Base-by-base conservation (phyloP, 768 basidiomycete genomes). In the Sutorius australiensis region DNA sequence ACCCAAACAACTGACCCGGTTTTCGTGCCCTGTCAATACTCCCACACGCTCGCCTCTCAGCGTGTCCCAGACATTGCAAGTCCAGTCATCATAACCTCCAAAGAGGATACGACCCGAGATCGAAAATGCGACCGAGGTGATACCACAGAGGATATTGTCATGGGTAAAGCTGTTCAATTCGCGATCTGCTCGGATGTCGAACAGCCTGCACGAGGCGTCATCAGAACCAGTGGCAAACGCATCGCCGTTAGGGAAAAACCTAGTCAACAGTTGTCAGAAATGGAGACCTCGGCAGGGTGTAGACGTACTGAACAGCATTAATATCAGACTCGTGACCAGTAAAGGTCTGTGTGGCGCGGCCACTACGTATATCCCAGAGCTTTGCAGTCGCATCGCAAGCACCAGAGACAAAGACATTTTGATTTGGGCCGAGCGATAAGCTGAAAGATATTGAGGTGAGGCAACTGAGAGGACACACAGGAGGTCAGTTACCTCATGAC, bases 51-150 rank as follows among this genome's bases (percentile, higher is more conserved):
- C 95, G 50, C 97, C 97, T 73, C 95, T 97, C 65, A 99, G 79
- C 28, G 95, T 98, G 69, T 99, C 95, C 95, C 95, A 99, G 47
- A 98, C 95, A 68, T 99, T 99, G 78, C 93, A 95, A 61, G 97
- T 98, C 91, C 97, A 98, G 68, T 99, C 95, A 72, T 99, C 95
- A 69, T 99, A 99, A 38, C 95, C 95, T 59, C 97, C 95, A 61
- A 99, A 99, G 36, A 99, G 79, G 62, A 99, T 92, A 54, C 95
- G 89, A 34, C 95, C 95, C 27, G 95, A 98, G 61, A 92, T 91
- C 5, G 95, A 98, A 78, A 99, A 99, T 13, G 94, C 95, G 60
- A 99, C 97, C 5, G 95, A 98, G 13, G 95, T 99, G 72, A 99
- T 97, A 58, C 97, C 95, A 65, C 95, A 98, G 14, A 98, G 81